Percentiles rank a stretch among this genome's conserved stretches.
Conservation (phyloP, 208 protist species). For the Angomonas ambiguus region DNA sequence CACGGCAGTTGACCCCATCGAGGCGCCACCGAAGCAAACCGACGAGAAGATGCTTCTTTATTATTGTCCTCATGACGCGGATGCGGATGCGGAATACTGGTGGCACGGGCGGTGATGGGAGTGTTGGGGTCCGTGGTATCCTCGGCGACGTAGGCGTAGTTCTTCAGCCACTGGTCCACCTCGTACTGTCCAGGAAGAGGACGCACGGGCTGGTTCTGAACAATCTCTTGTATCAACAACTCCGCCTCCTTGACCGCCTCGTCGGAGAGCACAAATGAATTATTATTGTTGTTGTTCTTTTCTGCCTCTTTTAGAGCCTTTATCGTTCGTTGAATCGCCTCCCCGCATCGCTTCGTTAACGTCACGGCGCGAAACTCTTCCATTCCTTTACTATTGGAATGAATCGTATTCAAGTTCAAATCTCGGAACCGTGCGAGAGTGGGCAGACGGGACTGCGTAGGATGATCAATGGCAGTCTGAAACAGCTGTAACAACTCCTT, state of each 20-base stretch:
- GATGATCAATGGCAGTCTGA: slow-evolving; percentile 34
- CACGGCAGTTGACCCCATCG: slow-evolving; percentile 86
- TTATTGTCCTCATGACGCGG: neutral
- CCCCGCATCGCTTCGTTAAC: slow-evolving; percentile 46
- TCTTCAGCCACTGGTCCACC: slow-evolving; percentile 68
- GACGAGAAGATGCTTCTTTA: neutral
- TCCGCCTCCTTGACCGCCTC: slow-evolving; percentile 21
- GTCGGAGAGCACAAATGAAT: slow-evolving; percentile 7
- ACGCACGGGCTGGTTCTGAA: slow-evolving; percentile 46
- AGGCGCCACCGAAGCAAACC: slow-evolving; percentile 23
- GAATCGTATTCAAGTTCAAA: slow-evolving; percentile 7
- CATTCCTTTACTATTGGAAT: neutral
- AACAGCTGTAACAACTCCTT: slow-evolving; percentile 62
- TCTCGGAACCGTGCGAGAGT: slow-evolving; percentile 80
- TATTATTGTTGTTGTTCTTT: slow-evolving; percentile 13
- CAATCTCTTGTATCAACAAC: slow-evolving; percentile 28
- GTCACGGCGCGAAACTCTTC: slow-evolving; percentile 75
- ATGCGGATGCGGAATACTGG: neutral
- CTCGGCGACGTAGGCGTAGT: slow-evolving; percentile 55
- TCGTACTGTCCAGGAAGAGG: slow-evolving; percentile 56
- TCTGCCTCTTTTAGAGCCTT: slow-evolving; percentile 12
- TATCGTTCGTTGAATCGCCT: slow-evolving; percentile 50
- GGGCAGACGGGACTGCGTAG: slow-evolving; percentile 69
- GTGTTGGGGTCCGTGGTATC: neutral
- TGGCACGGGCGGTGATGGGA: slow-evolving; percentile 20